Conservation (phyloP, 441 rosid species). For the Daphne laureola region DNA sequence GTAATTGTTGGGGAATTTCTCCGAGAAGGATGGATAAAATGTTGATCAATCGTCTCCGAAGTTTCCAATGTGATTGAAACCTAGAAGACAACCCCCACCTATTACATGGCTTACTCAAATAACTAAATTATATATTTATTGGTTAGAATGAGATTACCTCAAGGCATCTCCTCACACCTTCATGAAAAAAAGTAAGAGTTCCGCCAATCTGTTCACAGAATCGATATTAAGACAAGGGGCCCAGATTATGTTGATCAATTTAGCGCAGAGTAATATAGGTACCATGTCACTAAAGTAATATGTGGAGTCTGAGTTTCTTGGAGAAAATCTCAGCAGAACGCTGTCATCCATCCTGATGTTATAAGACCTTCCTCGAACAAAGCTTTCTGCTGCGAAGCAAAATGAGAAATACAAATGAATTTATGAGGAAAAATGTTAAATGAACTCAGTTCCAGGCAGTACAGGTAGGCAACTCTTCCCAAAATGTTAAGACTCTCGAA, state of each 20-base stretch:
- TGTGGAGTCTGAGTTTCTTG: slow-evolving; percentile 77
- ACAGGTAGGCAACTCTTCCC: too few relatives aligned
- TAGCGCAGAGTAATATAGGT: slow-evolving; percentile 15
- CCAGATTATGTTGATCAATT: slow-evolving; percentile 1
- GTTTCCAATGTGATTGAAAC: slow-evolving; percentile 80
- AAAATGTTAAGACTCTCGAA: too few relatives aligned
- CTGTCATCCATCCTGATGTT: slow-evolving; percentile 90
- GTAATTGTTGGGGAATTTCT: slow-evolving; percentile 77
- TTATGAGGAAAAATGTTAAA: too few relatives aligned
- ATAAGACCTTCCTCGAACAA: slow-evolving; percentile 89
- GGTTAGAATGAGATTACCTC: slow-evolving; percentile 46
- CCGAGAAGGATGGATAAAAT: slow-evolving; percentile 75
- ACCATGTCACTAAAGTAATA: slow-evolving; percentile 95
- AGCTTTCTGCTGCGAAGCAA: slow-evolving; percentile 76
- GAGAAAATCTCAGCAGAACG: slow-evolving; percentile 86
- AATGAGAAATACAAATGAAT: too few relatives aligned
- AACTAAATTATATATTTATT: slow-evolving; percentile 3
- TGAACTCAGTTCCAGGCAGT: too few relatives aligned
- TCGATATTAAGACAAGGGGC: slow-evolving; percentile 6
- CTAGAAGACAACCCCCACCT: slow-evolving; percentile 30
- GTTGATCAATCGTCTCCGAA: slow-evolving; percentile 66
- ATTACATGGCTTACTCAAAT: slow-evolving; percentile 13
- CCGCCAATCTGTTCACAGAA: slow-evolving; percentile 70
- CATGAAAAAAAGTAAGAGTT: slow-evolving; percentile 88
- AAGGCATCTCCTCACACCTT: slow-evolving; percentile 81